These are phyloP conservation scores for Lactarius evosmus DNA, from an alignment of 768 basidiomycete species.

Conservation along the genomic window DNA sequence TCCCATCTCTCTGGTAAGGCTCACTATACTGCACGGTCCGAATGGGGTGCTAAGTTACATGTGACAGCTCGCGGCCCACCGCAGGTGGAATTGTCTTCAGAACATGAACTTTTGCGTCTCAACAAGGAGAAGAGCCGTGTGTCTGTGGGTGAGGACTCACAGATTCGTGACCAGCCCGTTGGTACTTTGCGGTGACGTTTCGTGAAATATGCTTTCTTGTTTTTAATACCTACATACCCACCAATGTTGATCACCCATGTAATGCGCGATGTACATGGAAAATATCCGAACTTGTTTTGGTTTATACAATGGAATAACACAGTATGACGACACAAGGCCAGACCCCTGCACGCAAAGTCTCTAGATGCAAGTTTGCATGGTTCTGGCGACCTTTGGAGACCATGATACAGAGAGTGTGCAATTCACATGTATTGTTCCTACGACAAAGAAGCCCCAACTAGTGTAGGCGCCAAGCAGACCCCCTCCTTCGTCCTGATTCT, in stretches of 20 bases:
- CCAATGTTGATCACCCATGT: background rate
- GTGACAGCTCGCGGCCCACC: background rate
- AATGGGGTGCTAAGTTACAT: background rate
- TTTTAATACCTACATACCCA: constrained; percentile 4
- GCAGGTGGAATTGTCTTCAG: background rate
- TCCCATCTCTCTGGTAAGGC: background rate
- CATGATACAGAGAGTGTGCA: background rate
- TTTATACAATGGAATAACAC: background rate
- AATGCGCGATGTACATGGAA: constrained; percentile 4
- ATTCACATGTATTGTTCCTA: constrained; percentile 9
- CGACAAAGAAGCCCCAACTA: constrained; percentile 90
- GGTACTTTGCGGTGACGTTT: constrained; percentile 6
- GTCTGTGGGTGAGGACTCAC: background rate
- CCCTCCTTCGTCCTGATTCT: constrained; percentile 85
- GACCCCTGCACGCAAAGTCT: background rate
- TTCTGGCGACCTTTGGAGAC: background rate
- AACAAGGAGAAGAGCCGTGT: background rate
- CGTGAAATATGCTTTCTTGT: background rate
- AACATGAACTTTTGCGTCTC: background rate
- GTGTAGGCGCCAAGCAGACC: constrained; percentile 71
- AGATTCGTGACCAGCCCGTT: background rate
- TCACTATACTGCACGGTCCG: background rate
- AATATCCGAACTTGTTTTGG: background rate
- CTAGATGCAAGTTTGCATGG: background rate
- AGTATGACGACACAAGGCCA: background rate